phyloP scores from a whole-genome alignment of 306 rosid species.

The Ziziphus jujuba region DNA sequence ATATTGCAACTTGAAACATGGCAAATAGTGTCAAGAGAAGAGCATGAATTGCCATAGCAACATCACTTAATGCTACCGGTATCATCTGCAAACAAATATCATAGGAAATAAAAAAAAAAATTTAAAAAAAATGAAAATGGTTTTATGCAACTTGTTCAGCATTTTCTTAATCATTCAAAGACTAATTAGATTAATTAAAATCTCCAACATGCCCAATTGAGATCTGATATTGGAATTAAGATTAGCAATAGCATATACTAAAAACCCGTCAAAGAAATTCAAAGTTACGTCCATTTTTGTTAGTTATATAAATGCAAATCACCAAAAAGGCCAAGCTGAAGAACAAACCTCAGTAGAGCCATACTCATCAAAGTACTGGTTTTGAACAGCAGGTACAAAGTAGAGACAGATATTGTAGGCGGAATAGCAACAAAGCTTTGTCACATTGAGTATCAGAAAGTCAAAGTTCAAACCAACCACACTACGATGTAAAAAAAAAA shows the following conservation, averaged over 20 bases:
- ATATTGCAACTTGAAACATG: constrained; percentile 68
- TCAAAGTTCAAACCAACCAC: constrained; percentile 93
- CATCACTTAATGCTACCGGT: constrained; percentile 94
- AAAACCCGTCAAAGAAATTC: no score
- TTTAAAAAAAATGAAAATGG: background rate
- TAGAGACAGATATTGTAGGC: constrained; percentile 73
- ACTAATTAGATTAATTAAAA: no score
- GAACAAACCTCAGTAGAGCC: constrained; percentile 63
- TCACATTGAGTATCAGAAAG: constrained; percentile 74
- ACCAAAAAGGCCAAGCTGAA: background rate
- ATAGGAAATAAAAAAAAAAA: background rate
- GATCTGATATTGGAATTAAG: no score
- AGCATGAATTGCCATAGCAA: constrained; percentile 85
- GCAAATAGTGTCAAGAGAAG: constrained; percentile 68
- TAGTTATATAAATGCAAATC: no score
- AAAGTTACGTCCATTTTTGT: no score
- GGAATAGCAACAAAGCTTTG: constrained; percentile 79
- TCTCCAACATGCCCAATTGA: no score
- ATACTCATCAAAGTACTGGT: constrained; percentile 62
- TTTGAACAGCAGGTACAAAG: constrained; percentile 67
- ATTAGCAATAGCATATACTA: no score
- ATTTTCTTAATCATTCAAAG: no score
- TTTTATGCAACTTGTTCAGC: background rate
- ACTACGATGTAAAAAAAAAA: constrained; percentile 26
- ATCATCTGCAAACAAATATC: constrained; percentile 65